Conservation (phyloP, 257 asterid genomes). For the Solanum infundibuliforme region DNA sequence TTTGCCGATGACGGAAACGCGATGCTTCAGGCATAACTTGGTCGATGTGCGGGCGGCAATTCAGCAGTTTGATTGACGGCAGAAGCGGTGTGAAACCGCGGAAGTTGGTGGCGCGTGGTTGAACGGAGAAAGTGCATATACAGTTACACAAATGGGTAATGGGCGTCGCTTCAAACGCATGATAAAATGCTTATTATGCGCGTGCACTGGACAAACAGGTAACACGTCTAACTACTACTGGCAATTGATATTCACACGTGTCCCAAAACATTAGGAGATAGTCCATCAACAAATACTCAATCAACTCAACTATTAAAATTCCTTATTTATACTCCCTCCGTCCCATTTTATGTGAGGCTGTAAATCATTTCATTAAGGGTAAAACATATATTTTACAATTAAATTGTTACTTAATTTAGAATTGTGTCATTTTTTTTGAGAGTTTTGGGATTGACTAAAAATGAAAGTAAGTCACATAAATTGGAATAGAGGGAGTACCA, state of each 20-base stretch:
- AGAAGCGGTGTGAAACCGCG: not conserved
- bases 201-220: slow-evolving; percentile 7
- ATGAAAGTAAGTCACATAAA: too few species aligned
- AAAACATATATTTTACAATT: too few species aligned
- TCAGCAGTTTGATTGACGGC: not conserved
- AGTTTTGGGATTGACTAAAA: too few species aligned
- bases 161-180: slow-evolving; percentile 11
- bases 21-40: not conserved
- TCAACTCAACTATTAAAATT: too few species aligned
- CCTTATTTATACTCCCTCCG: too few species aligned
- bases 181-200: slow-evolving; percentile 9
- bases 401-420: too few species aligned
- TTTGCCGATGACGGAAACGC: not conserved
- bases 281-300: too few species aligned
- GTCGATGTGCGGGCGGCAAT: not conserved
- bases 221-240: not conserved
- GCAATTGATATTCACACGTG: not conserved
- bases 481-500: too few species aligned
- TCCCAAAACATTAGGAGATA: not conserved
- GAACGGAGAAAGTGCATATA: not conserved
- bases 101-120: slow-evolving; percentile 10
- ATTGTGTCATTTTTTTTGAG: too few species aligned
- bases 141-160: not conserved
- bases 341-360: too few species aligned
- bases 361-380: too few species aligned